Percentiles rank a stretch among this genome's conserved stretches.
phyloP scores from a whole-genome alignment of 192 early-diverging fungal genomes.

The Rhizophlyctis rosea region DNA sequence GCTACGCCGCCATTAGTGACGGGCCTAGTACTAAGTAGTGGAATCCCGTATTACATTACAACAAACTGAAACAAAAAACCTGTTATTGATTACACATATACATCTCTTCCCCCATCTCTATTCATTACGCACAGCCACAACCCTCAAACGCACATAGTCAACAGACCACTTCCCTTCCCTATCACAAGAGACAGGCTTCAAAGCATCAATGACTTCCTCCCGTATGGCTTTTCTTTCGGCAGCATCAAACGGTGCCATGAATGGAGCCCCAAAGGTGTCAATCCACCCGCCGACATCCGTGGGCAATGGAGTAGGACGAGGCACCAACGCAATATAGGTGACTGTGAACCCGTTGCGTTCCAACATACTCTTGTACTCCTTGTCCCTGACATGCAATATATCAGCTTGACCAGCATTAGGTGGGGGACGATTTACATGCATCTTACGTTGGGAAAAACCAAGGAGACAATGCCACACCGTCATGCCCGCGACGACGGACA shows the following conservation, averaged over 20 bases:
- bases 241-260: conserved; percentile 44
- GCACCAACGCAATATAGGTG: conserved; percentile 40
- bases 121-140: conserved; percentile 13
- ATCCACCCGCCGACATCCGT: conserved; percentile 63
- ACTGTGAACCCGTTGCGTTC: conserved; percentile 50
- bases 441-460: conserved; percentile 34
- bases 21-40: too few species aligned
- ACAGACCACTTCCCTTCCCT: conserved; percentile 22
- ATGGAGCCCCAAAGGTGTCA: conserved; percentile 64
- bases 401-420: conserved; percentile 20
- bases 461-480: conserved; percentile 12
- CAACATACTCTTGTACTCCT: conserved; percentile 49
- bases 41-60: too few species aligned
- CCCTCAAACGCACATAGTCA: conserved; percentile 35
- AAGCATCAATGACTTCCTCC: conserved; percentile 27
- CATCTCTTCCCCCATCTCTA: not conserved
- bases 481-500: conserved; percentile 13
- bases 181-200: conserved; percentile 31
- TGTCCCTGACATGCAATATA: conserved; percentile 38
- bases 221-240: conserved; percentile 17
- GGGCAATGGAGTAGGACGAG: conserved; percentile 52
- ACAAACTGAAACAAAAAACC: too few species aligned
- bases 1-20: too few species aligned
- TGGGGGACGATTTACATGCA: not conserved
- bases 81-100: too few species aligned